These are phyloP conservation scores for Botryotinia globosa DNA, from an alignment of 2,329 filamentous ascomycete genomes.

Conservation along the genomic window DNA sequence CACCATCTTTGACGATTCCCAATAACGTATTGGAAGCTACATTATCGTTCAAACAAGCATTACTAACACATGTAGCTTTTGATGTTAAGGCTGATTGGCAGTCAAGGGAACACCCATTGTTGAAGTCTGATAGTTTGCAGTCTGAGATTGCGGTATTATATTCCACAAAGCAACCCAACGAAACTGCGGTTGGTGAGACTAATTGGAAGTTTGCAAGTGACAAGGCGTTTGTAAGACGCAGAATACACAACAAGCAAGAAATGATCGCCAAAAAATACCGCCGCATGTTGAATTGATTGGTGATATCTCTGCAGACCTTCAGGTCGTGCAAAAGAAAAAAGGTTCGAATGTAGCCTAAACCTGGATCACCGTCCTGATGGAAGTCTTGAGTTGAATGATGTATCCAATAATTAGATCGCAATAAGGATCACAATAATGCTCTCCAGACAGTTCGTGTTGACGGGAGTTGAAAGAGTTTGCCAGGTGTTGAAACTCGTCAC, in stretches of 20 bases:
- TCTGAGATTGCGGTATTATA: constrained; percentile 34
- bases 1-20: constrained; percentile 36
- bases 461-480: neutral
- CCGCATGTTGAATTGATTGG: constrained; percentile 16
- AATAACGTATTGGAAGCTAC: constrained; percentile 33
- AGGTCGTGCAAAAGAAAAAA: constrained; percentile 13
- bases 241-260: constrained; percentile 25
- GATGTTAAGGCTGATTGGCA: constrained; percentile 30
- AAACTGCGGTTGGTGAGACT: constrained; percentile 30
- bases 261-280: constrained; percentile 14
- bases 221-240: constrained; percentile 32
- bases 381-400: constrained; percentile 2
- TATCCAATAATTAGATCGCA: constrained; percentile 4
- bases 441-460: neutral
- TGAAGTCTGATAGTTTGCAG: constrained; percentile 35
- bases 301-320: constrained; percentile 7
- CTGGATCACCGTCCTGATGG: constrained; percentile 1
- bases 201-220: constrained; percentile 38
- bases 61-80: constrained; percentile 26
- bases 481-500: constrained; percentile 12
- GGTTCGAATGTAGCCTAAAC: constrained; percentile 4
- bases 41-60: constrained; percentile 26
- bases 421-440: neutral
- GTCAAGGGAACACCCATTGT: constrained; percentile 31
- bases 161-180: constrained; percentile 30